Evolutionary conservation across 371 early-diverging fungal genomes (phyloP), one percentile per base, ranked within the genome.

Genomic region (Catenaria anguillulae): DNA sequence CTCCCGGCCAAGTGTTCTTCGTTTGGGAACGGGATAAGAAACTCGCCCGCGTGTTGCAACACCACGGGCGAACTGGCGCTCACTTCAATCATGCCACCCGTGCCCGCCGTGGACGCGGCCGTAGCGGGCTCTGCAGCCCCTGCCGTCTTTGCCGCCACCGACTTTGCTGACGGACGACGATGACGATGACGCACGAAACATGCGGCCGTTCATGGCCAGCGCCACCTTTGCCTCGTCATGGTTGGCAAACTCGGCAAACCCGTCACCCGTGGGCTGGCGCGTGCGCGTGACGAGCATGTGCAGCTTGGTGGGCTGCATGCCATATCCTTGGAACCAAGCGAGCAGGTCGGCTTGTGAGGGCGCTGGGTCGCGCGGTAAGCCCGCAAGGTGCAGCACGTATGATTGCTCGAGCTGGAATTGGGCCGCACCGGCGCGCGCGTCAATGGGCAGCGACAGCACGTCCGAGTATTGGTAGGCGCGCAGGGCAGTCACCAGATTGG

Each of bases 321-420:
- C 77, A 55, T 77, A 74, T 21, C 79, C 73, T 0, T 79, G 73
- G 55, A 84, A 84, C 77, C 84, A 84, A 1, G 78, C 77, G 48
- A 81, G 80, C 21, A 84, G 65, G 63, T 84, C 84, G 33, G 80
- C 72, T 69, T 82, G 83, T 0, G 26, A 26, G 21, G 45, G 10
- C 5, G 83, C 81, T 3, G 81, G 75, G 66, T 80, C 81, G 60
- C 66, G 76, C 0, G 85, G 82, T 29, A 83, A 62, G 23, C 80
- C 81, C 1, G 79, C 77, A 40, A 84, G 69, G 66, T 79, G 81
- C 33, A 89, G 74, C 31, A 85, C 82, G 48, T 73, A 77, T 10
- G 86, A 86, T 43, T 80, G 75, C 33, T 83, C 80, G 36, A 70
- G 76, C 66, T 81, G 80, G 65, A 87, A 89, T 60, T 84, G 81